Evolutionary conservation across 495 filamentous ascomycete species (phyloP).

Genomic region (Podospora conica): DNA sequence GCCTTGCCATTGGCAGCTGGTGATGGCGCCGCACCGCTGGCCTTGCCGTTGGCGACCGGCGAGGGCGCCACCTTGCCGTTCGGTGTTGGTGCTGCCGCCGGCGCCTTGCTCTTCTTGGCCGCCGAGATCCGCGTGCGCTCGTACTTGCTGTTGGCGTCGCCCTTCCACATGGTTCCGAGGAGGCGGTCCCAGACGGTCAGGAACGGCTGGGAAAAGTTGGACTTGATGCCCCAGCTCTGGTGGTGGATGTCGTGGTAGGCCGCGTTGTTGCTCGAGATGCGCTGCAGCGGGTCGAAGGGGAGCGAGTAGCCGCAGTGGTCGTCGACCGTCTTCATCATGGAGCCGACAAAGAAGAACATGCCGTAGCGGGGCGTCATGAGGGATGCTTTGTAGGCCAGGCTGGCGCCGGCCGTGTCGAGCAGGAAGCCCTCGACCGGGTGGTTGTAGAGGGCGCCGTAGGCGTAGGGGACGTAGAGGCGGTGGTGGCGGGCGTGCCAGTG

Average conservation of each 20-base stretch:
- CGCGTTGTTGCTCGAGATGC: constrained; percentile 85
- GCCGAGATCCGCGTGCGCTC: constrained; percentile 36
- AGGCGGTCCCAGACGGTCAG: constrained; percentile 79
- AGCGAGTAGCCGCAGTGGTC: constrained; percentile 96
- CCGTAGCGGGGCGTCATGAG: constrained; percentile 72
- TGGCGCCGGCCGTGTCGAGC: constrained; percentile 82
- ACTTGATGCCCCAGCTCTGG: constrained; percentile 98
- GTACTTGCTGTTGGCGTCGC: constrained; percentile 44
- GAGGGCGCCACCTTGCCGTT: constrained; percentile 6
- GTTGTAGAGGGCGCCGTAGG: constrained; percentile 95
- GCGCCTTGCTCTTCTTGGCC: constrained; percentile 27
- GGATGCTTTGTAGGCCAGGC: constrained; percentile 69
- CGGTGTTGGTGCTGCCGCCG: constrained; percentile 19
- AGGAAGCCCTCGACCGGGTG: constrained; percentile 90
- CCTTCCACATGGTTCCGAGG: constrained; percentile 68
- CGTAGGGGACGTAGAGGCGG: constrained; percentile 93
- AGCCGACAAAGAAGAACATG: constrained; percentile 78
- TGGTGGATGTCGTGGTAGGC: constrained; percentile 97
- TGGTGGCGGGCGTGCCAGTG: constrained; percentile 93
- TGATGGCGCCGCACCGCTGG: not conserved
- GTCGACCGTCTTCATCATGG: constrained; percentile 91
- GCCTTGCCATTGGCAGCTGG: not conserved
- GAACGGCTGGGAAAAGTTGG: constrained; percentile 70
- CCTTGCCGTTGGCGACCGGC: not conserved
- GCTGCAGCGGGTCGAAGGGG: constrained; percentile 91